Percentiles rank a stretch among this genome's conserved stretches.
phyloP scores from a whole-genome alignment of 352 stramenopile species.

The Phytophthora colocasiae region DNA sequence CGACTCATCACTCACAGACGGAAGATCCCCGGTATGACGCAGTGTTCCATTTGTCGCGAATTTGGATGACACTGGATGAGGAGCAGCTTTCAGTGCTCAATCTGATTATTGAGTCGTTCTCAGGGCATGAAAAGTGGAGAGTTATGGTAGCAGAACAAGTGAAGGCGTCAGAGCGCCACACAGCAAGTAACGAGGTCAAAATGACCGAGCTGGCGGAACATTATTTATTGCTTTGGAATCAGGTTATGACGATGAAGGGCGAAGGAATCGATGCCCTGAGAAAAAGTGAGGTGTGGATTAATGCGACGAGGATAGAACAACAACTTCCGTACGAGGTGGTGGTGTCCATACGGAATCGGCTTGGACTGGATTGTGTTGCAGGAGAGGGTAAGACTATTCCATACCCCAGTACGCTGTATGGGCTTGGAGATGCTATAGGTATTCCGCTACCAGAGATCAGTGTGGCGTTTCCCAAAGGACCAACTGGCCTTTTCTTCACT shows the following conservation, averaged over 20 bases:
- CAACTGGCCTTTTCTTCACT: constrained; percentile 70
- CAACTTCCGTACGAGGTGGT: constrained; percentile 79
- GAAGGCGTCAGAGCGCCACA: constrained; percentile 60
- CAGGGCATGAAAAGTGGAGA: constrained; percentile 77
- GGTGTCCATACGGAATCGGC: constrained; percentile 81
- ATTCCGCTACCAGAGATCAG: constrained; percentile 88
- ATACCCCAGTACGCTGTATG: constrained; percentile 65
- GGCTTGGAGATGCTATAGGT: constrained; percentile 74
- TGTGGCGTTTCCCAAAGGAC: constrained; percentile 68
- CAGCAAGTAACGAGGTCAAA: constrained; percentile 51
- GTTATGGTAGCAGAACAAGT: constrained; percentile 75
- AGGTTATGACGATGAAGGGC: constrained; percentile 69
- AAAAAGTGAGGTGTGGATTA: constrained; percentile 65
- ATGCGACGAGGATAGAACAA: constrained; percentile 68
- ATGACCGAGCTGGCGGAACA: constrained; percentile 56
- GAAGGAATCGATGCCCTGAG: constrained; percentile 67
- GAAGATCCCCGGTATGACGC: constrained; percentile 82
- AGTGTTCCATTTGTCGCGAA: constrained; percentile 80
- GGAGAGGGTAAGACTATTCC: constrained; percentile 40
- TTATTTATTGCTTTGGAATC: constrained; percentile 80
- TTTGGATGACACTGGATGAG: constrained; percentile 81
- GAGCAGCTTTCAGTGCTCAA: constrained; percentile 86
- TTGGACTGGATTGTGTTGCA: constrained; percentile 53
- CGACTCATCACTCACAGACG: constrained; percentile 70
- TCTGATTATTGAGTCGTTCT: constrained; percentile 77